A percentile compares a stretch with the other conserved stretches of the same genome.
These are phyloP conservation scores for Podila epigama DNA, from an alignment of 192 early-diverging fungal genomes.

Conservation along the genomic window DNA sequence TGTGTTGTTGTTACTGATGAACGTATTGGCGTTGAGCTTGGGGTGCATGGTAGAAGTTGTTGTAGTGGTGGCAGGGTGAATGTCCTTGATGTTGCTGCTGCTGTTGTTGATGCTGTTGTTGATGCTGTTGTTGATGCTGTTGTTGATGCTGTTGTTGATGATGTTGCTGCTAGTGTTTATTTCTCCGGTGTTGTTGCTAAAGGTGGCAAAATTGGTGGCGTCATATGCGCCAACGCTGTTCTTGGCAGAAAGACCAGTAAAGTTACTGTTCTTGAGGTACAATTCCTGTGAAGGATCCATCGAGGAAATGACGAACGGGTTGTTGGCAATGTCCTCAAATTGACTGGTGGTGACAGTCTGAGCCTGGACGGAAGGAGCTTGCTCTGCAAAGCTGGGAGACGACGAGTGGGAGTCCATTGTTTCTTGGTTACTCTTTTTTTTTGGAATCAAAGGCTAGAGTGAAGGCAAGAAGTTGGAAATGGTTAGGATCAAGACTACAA, in stretches of 20 bases:
- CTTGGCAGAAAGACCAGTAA: not conserved
- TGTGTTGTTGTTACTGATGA: too few relatives aligned
- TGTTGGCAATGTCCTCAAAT: conserved; percentile 16
- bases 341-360: not conserved
- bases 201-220: not conserved
- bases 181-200: not conserved
- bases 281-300: not conserved
- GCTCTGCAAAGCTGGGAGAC: conserved; percentile 8
- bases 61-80: not conserved
- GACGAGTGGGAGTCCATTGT: conserved; percentile 7
- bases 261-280: not conserved
- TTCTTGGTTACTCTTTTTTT: conserved; percentile 1
- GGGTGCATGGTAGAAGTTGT: too few relatives aligned
- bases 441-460: not conserved
- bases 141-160: conserved; percentile 15
- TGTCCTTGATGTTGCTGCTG: not conserved
- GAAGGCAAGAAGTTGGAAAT: not conserved
- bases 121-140: conserved; percentile 1
- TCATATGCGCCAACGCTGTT: not conserved
- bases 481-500: too few relatives aligned
- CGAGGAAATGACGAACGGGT: conserved; percentile 6
- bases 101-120: not conserved
- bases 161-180: conserved; percentile 1
- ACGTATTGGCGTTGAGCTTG: too few relatives aligned
- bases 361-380: not conserved